Percentiles rank a stretch among this genome's conserved stretches.
Conservation (phyloP, 2,329 filamentous ascomycete species). For the Diaporthe citriasiana region DNA sequence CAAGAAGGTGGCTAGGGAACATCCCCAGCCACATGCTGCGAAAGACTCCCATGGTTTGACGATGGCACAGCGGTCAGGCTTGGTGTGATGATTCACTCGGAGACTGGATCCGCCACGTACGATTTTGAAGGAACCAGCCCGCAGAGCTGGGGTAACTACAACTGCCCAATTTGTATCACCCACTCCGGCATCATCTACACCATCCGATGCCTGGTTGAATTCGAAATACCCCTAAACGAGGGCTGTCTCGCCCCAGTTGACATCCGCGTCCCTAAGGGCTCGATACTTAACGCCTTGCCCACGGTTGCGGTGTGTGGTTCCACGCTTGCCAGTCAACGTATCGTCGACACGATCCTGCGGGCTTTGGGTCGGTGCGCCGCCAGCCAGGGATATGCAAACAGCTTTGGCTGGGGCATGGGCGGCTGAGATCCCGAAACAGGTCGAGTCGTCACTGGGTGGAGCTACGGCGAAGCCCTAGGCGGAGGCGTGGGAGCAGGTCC, state of each 20-base stretch:
- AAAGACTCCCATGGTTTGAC: constrained; percentile 59
- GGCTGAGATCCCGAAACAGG: constrained; percentile 49
- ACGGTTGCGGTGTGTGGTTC: constrained; percentile 66
- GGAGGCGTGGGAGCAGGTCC: constrained; percentile 52
- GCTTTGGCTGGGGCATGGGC: constrained; percentile 52
- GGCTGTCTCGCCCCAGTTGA: constrained; percentile 53
- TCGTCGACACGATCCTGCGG: constrained; percentile 50
- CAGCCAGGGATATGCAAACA: constrained; percentile 51
- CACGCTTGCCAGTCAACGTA: constrained; percentile 60
- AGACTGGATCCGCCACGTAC: constrained; percentile 39
- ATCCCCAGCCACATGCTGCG: constrained; percentile 51
- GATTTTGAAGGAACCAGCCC: constrained; percentile 51
- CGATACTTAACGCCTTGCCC: constrained; percentile 50
- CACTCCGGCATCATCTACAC: constrained; percentile 57
- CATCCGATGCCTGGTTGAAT: constrained; percentile 51
- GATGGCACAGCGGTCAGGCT: constrained; percentile 54
- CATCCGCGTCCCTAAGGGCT: constrained; percentile 50
- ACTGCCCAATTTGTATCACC: constrained; percentile 54
- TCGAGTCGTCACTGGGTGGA: constrained; percentile 48
- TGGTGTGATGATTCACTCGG: constrained; percentile 50
- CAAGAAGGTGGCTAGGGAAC: constrained; percentile 72
- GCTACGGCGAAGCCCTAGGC: constrained; percentile 55
- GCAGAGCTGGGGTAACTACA: constrained; percentile 54
- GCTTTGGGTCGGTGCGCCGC: constrained; percentile 49
- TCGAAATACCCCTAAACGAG: constrained; percentile 55